phyloP scores from a whole-genome alignment of 441 rosid species.

The Pelargonium citronellum region DNA sequence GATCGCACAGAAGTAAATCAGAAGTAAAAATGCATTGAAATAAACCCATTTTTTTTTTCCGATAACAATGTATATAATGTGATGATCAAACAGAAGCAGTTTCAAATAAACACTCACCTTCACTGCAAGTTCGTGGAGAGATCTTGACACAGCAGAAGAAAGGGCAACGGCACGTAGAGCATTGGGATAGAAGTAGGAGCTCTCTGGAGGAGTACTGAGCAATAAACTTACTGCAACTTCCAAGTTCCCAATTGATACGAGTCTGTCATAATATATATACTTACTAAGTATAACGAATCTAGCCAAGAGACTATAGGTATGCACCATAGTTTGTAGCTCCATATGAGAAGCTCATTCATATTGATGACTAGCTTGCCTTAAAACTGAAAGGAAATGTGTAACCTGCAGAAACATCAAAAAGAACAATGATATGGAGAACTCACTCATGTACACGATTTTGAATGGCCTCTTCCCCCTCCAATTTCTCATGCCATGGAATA shows the following conservation, averaged over 20 bases:
- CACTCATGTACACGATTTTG: constrained; percentile 95
- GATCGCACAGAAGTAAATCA: constrained; percentile 18
- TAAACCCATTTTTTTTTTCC: not conserved
- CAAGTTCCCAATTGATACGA: constrained; percentile 85
- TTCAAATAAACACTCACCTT: constrained; percentile 44
- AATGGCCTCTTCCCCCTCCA: constrained; percentile 89
- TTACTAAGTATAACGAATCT: not conserved
- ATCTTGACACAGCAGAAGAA: constrained; percentile 89
- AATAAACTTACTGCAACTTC: constrained; percentile 94
- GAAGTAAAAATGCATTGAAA: constrained; percentile 5
- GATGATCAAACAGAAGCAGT: constrained; percentile 10
- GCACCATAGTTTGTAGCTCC: not conserved
- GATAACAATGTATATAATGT: constrained; percentile 3
- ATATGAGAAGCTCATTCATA: not conserved
- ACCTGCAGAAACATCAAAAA: not conserved
- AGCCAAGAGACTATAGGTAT: not conserved
- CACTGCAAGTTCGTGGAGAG: constrained; percentile 93
- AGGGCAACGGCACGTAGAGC: constrained; percentile 97
- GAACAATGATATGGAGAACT: constrained; percentile 29
- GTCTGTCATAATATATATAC: constrained; percentile 40
- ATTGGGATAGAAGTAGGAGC: constrained; percentile 84
- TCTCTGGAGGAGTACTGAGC: constrained; percentile 88
- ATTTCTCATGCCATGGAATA: constrained; percentile 92
- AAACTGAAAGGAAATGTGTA: not conserved
- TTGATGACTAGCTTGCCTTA: not conserved